Evolutionary conservation across 2,329 filamentous ascomycete genomes (phyloP).

Genomic region (Simplicillium sp.): DNA sequence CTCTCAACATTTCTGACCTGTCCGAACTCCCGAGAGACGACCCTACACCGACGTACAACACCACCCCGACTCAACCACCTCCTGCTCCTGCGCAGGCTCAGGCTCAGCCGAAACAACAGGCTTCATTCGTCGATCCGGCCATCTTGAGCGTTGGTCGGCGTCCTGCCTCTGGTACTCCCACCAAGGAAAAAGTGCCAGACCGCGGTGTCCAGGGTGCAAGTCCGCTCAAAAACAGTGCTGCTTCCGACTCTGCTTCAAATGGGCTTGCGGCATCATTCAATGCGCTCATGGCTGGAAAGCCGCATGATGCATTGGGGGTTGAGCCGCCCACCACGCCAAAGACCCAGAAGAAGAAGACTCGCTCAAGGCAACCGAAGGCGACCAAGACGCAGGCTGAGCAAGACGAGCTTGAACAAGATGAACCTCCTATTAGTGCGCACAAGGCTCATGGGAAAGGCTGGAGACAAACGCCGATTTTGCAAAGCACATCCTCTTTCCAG

Average conservation of each 20-base stretch:
- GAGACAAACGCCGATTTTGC: conserved; percentile 50
- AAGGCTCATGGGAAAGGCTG: conserved; percentile 40
- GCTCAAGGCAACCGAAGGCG: conserved; percentile 21
- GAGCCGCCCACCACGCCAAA: conserved; percentile 11
- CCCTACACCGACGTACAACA: conserved; percentile 16
- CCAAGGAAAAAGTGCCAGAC: conserved; percentile 2
- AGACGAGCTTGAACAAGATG: conserved; percentile 15
- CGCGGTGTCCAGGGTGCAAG: not conserved
- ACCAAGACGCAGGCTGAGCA: conserved; percentile 15
- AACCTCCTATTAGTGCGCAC: conserved; percentile 12
- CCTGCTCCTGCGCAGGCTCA: conserved; percentile 18
- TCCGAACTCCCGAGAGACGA: conserved; percentile 25
- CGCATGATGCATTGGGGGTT: conserved; percentile 9
- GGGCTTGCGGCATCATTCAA: conserved; percentile 4
- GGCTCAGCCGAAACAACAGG: conserved; percentile 19
- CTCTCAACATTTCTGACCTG: conserved; percentile 34
- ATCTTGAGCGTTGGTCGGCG: conserved; percentile 60
- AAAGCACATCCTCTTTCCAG: conserved; percentile 53
- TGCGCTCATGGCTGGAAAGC: conserved; percentile 13
- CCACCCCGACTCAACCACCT: conserved; percentile 14
- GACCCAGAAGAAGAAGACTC: conserved; percentile 20
- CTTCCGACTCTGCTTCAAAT: not conserved
- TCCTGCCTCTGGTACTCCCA: conserved; percentile 19
- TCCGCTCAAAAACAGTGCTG: conserved; percentile 2
- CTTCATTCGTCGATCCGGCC: conserved; percentile 67